Evolutionary conservation across 1,139 yeast species (phyloP), one percentile per base, ranked within the genome.

Genomic region (Yamadazyma friedrichii): DNA sequence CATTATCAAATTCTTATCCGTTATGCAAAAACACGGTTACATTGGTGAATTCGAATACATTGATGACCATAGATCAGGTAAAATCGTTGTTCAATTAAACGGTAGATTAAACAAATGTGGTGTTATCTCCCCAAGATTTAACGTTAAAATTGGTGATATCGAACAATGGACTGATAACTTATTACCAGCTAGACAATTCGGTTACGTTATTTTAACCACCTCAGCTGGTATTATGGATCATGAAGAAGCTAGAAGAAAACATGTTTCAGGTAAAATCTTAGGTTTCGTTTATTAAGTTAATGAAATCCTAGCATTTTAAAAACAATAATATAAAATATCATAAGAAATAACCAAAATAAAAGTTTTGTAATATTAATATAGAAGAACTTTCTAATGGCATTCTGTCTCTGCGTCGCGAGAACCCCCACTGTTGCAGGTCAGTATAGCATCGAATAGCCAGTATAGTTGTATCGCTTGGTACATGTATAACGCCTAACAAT

Each of bases 141-240:
- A 89, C 77, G 89, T 89, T 62, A 85, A 87, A 73, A 81, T 89
- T 53, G 81, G 70, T 62, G 96, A 89, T 65, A 82, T 89, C 59
- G 97, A 89, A 76, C 87, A 85, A 76, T 89, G 96, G 97, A 88
- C 95, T 59, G 95, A 81, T 70, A 88, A 87, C 81, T 82, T 89
- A 66, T 78, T 89, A 64, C 96, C 96, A 64, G 94, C 96, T 52
- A 88, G 96, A 84, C 97, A 89, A 75, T 89, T 88, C 63, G 96
- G 97, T 76, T 88, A 75, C 76, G 88, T 89, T 63, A 85, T 89
- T 69, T 80, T 89, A 66, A 89, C 97, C 71, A 91, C 98, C 58
- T 91, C 97, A 59, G 95, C 97, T 60, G 98, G 98, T 74, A 91
- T 91, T 60, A 88, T 91, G 96, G 97, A 89, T 79, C 97, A 91